Percentiles rank a stretch among this genome's conserved stretches.
Conservation (phyloP, 306 rosid species). For the Gastrolobium bilobum region DNA sequence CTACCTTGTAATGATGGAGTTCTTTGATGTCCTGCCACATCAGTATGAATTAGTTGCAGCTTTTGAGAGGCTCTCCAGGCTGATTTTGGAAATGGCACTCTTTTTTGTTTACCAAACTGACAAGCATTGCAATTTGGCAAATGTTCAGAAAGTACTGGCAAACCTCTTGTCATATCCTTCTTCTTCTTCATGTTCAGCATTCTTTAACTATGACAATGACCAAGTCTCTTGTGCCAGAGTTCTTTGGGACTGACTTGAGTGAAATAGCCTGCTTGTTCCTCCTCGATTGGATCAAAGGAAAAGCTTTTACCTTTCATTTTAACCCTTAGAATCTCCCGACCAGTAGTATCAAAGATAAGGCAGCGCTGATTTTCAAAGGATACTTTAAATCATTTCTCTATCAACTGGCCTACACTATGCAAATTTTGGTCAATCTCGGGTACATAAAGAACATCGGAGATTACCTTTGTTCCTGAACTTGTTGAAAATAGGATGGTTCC, state of each 20-base stretch:
- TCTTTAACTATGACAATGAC: slow-evolving; percentile 14
- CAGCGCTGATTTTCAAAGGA: not conserved
- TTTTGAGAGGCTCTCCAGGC: not conserved
- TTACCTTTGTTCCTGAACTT: slow-evolving; percentile 2
- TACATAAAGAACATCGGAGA: not conserved
- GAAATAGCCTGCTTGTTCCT: not conserved
- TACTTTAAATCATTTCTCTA: not conserved
- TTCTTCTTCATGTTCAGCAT: not conserved
- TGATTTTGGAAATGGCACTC: not conserved
- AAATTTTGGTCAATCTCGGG: slow-evolving; percentile 13
- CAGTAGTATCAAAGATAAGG: not conserved
- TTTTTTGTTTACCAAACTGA: slow-evolving; percentile 9
- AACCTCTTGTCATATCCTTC: not conserved
- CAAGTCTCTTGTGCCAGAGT: not conserved
- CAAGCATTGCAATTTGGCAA: not conserved
- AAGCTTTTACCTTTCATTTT: slow-evolving; percentile 23
- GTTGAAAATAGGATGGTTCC: not conserved
- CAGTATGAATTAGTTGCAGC: not conserved
- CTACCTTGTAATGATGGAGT: no score
- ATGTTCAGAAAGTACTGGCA: not conserved
- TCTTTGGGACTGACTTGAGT: not conserved
- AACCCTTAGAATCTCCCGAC: not conserved
- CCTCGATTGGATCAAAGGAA: not conserved
- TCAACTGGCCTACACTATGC: not conserved
- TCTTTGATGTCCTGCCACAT: not conserved